phyloP scores from a whole-genome alignment of 805 yeast species.

The Hanseniaspora singularis region DNA sequence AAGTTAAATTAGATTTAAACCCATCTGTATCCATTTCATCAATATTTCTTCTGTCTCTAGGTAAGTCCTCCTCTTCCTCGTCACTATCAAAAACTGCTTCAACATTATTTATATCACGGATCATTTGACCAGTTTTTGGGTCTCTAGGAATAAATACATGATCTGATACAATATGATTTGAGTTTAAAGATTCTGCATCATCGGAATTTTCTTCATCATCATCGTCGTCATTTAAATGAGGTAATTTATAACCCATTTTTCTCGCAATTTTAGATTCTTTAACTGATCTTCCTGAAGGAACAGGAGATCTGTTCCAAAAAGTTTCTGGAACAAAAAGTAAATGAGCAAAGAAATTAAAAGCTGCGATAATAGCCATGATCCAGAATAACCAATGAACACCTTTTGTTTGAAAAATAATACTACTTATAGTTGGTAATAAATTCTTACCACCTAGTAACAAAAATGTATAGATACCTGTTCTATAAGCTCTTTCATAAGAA shows the following conservation, averaged over 20 bases:
- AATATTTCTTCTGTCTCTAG: too few relatives aligned
- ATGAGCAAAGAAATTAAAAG: conserved; percentile 34
- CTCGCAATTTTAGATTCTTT: conserved; percentile 40
- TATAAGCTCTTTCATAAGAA: conserved; percentile 49
- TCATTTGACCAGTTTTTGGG: not conserved
- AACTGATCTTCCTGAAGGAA: conserved; percentile 36
- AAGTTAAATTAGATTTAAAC: too few relatives aligned
- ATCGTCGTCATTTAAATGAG: conserved; percentile 8
- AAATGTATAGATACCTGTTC: conserved; percentile 47
- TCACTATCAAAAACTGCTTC: conserved; percentile 11
- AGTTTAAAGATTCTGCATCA: not conserved
- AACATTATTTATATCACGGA: not conserved
- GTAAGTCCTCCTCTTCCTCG: conserved; percentile 8
- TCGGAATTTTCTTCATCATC: not conserved
- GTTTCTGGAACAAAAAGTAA: conserved; percentile 53
- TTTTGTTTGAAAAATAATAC: conserved; percentile 37
- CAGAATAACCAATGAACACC: conserved; percentile 53
- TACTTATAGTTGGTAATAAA: conserved; percentile 44
- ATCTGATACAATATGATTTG: not conserved
- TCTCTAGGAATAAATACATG: conserved; percentile 10
- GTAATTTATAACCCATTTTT: conserved; percentile 26
- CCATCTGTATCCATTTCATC: too few relatives aligned
- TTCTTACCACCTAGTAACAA: conserved; percentile 52
- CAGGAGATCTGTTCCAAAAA: conserved; percentile 48
- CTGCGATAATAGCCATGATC: conserved; percentile 44